Evolutionary conservation across 768 basidiomycete genomes (phyloP).

Genomic region (Calocybe gangraenosa): DNA sequence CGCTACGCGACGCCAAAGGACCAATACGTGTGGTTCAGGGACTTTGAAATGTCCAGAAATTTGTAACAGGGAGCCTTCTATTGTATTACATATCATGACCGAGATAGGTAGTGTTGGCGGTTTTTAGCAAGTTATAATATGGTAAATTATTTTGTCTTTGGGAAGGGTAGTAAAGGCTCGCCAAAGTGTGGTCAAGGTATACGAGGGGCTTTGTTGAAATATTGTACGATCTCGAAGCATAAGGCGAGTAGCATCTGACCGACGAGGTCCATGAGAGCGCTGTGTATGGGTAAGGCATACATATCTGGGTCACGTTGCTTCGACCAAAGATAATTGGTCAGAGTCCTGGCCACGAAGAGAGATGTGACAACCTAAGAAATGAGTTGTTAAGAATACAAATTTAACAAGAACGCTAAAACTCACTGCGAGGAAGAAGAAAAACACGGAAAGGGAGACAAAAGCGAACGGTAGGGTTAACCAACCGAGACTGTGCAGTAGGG

Average conservation of each 20-base stretch:
- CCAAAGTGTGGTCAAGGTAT: neutral
- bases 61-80: slow-evolving; percentile 11
- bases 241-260: slow-evolving; percentile 78
- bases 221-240: slow-evolving; percentile 66
- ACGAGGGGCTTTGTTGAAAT: slow-evolving; percentile 17
- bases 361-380: slow-evolving; percentile 61
- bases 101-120: neutral
- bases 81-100: neutral
- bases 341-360: slow-evolving; percentile 54
- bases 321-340: slow-evolving; percentile 80
- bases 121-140: too few species aligned
- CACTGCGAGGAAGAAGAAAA: slow-evolving; percentile 77
- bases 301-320: slow-evolving; percentile 81
- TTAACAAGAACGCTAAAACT: slow-evolving; percentile 25
- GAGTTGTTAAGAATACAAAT: slow-evolving; percentile 2
- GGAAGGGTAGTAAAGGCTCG: neutral
- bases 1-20: slow-evolving; percentile 68
- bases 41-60: slow-evolving; percentile 47
- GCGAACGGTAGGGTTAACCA: slow-evolving; percentile 74
- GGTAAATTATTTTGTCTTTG: too few species aligned
- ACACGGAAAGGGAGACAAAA: slow-evolving; percentile 63
- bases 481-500: slow-evolving; percentile 56
- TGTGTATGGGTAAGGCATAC: slow-evolving; percentile 92
- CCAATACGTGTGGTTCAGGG: slow-evolving; percentile 76
- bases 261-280: slow-evolving; percentile 80